Base-by-base conservation (phyloP, 495 filamentous ascomycete species). In the Penicillium angulare region DNA sequence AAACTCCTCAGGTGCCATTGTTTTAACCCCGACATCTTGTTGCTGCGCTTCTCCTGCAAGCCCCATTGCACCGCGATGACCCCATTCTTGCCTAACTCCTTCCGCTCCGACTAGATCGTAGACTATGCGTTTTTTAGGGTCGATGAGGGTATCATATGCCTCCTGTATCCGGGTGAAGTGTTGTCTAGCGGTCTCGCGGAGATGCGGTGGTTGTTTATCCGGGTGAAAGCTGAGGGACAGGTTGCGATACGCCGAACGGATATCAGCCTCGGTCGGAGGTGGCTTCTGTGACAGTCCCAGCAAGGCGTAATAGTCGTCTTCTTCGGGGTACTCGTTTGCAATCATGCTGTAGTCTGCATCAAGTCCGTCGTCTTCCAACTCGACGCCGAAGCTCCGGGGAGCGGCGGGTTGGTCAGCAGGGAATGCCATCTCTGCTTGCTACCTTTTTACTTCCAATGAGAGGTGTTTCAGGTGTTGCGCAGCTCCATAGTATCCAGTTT, bases 151-250 rank as follows among this genome's bases (percentile, higher is more conserved):
- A 56, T 81, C 78, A 29, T 82, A 82, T 5, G 82, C 82, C 5
- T 69, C 66, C 17, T 75, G 69, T 33, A 81, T 77, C 21, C 63
- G 59, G 23, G 59, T 71, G 27, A 83, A 81, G 17, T 82, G 74
- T 16, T 49, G 64, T 23, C 70, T 64, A 7, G 82, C 80, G 3
- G 72, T 61, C 10, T 75, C 65, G 22, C 65, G 74, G 26, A 75
- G 60, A 26, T 76, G 64, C 15, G 71, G 45, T 2, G 81, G 77
- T 47, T 83, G 80, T 47, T 78, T 80, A 53, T 85, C 82, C 9
- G 81, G 78, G 47, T 83, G 78, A 42, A 85, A 81, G 35, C 73
- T 74, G n/a, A 79, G 73, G 18, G 75, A 75, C 22, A 84, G 67
- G 10, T 68, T 72, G 27, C 69, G 72, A 51, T 80, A 82, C 9